These are phyloP conservation scores for Wickerhamomyces tratensis DNA, from an alignment of 805 yeast species.

Conservation along the genomic window DNA sequence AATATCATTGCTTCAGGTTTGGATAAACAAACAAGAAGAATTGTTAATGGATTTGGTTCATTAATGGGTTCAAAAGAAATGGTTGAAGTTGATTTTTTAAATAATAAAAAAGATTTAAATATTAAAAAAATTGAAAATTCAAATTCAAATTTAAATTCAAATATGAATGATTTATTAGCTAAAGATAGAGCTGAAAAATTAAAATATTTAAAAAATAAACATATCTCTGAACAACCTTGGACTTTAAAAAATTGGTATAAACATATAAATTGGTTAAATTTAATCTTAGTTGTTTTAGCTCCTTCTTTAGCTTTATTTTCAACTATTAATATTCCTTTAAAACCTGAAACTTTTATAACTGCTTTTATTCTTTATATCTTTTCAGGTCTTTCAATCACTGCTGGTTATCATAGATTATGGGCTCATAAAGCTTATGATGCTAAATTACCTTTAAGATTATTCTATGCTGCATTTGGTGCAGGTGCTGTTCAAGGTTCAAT, in stretches of 20 bases:
- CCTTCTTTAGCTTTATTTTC: constrained; percentile 45
- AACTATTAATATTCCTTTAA: constrained; percentile 38
- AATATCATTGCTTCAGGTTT: constrained; percentile 79
- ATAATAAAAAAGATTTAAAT: constrained; percentile 31
- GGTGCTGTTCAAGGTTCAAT: constrained; percentile 79
- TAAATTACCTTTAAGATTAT: constrained; percentile 45
- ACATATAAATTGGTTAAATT: constrained; percentile 74
- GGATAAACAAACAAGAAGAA: constrained; percentile 57
- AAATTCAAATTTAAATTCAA: constrained; percentile 18
- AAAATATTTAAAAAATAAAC: constrained; percentile 31
- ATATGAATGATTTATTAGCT: constrained; percentile 32
- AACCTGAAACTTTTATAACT: constrained; percentile 29
- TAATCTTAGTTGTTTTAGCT: constrained; percentile 49
- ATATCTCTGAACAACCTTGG: constrained; percentile 76
- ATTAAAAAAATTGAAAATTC: no score
- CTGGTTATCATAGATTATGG: constrained; percentile 77
- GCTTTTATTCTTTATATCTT: constrained; percentile 42
- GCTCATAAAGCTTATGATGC: constrained; percentile 69
- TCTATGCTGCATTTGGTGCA: constrained; percentile 72
- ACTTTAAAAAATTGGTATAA: constrained; percentile 60
- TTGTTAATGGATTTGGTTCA: constrained; percentile 73
- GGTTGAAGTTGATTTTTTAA: constrained; percentile 59
- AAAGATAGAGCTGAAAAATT: constrained; percentile 32
- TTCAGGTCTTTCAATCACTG: constrained; percentile 72
- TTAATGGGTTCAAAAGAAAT: constrained; percentile 76